Percentiles rank a stretch among this genome's conserved stretches.
Evolutionary conservation across 1,139 yeast species (phyloP).

Genomic region (Hansenula sp.): DNA sequence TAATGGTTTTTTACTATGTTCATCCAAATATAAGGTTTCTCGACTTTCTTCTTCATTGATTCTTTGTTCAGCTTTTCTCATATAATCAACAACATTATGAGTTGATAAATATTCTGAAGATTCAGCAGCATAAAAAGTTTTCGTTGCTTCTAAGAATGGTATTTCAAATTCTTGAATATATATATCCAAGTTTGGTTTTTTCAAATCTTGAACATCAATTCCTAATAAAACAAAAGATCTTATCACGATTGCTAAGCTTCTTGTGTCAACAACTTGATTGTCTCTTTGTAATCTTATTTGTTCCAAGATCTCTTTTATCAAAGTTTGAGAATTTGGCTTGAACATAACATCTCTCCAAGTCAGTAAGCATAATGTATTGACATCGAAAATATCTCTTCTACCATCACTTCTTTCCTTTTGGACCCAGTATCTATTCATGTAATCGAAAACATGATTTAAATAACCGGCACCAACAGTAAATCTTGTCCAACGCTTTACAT

Average conservation of each 20-base stretch:
- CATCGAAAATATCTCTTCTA: slow-evolving; percentile 86
- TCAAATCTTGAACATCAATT: slow-evolving; percentile 76
- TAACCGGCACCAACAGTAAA: slow-evolving; percentile 90
- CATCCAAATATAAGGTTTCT: slow-evolving; percentile 77
- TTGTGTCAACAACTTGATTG: slow-evolving; percentile 70
- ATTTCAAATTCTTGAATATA: slow-evolving; percentile 78
- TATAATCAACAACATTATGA: slow-evolving; percentile 86
- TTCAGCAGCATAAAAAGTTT: slow-evolving; percentile 68
- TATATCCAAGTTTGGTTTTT: slow-evolving; percentile 78
- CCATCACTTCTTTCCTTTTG: slow-evolving; percentile 96
- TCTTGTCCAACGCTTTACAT: slow-evolving; percentile 85
- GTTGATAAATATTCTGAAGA: slow-evolving; percentile 61
- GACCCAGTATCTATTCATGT: slow-evolving; percentile 97
- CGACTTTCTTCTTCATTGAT: slow-evolving; percentile 79
- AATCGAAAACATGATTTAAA: slow-evolving; percentile 89
- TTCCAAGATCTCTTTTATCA: slow-evolving; percentile 70
- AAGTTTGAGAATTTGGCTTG: slow-evolving; percentile 51
- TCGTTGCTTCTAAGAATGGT: slow-evolving; percentile 71
- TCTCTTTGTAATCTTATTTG: slow-evolving; percentile 77
- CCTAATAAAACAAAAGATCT: slow-evolving; percentile 79
- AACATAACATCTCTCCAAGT: slow-evolving; percentile 89
- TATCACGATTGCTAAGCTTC: slow-evolving; percentile 68
- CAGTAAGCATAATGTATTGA: slow-evolving; percentile 78
- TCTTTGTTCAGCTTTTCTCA: slow-evolving; percentile 80
- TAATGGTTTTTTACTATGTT: slow-evolving; percentile 76